These are phyloP conservation scores for Zostera marina DNA, from an alignment of 116 monocot species.

Conservation along the genomic window DNA sequence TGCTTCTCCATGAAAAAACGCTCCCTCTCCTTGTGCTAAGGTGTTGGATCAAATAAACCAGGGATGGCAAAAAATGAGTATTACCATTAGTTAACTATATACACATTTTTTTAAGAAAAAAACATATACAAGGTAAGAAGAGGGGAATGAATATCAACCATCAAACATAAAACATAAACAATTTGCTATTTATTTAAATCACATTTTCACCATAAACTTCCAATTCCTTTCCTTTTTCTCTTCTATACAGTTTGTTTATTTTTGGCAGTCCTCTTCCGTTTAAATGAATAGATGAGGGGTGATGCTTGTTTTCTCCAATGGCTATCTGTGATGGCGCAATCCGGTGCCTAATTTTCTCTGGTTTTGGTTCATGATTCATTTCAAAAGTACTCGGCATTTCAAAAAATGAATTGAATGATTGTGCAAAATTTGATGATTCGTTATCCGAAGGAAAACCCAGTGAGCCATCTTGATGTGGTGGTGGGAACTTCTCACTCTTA, in stretches of 20 bases:
- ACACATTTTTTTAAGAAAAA: not conserved
- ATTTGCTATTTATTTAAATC: not conserved
- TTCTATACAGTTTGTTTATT: constrained; percentile 13
- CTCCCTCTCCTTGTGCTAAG: constrained; percentile 58
- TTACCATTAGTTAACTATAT: too few species aligned
- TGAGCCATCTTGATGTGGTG: constrained; percentile 68
- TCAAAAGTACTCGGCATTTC: constrained; percentile 27
- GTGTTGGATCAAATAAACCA: too few species aligned
- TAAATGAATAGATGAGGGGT: constrained; percentile 5
- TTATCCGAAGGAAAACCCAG: constrained; percentile 22
- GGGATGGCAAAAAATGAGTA: too few species aligned
- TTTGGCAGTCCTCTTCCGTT: constrained; percentile 15
- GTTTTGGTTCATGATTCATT: not conserved
- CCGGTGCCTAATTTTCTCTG: constrained; percentile 3
- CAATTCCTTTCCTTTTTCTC: constrained; percentile 27
- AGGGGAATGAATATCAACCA: not conserved
- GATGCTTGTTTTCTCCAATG: constrained; percentile 1
- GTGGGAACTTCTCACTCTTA: constrained; percentile 81
- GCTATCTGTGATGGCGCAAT: constrained; percentile 12
- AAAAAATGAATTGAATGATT: constrained; percentile 39
- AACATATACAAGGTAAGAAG: not conserved
- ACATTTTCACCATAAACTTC: constrained; percentile 19
- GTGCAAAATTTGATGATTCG: not conserved
- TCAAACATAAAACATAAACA: too few species aligned
- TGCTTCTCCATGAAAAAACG: constrained; percentile 74